Evolutionary conservation across 108 stramenopile species (phyloP), one percentile per base, ranked within the genome.

Genomic region (Discostella stelligeroides): DNA sequence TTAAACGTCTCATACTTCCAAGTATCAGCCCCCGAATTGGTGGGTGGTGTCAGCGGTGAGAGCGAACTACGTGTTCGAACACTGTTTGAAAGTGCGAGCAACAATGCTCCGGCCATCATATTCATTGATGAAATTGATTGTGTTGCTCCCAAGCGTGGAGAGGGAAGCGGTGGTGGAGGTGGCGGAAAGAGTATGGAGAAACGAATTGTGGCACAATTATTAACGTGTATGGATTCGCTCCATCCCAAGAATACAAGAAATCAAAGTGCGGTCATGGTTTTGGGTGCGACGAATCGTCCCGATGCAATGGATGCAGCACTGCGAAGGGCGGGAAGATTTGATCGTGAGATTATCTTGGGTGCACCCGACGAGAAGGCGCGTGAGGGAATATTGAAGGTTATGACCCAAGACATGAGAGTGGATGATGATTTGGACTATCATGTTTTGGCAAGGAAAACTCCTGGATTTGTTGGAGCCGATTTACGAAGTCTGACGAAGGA

Each of bases 81-180:
- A 15, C 66, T 99, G 23, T 99, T 99, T 82, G 82, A 89, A 45
- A 82, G 91, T 8, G 98, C 99, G 24, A 75, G 86, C n/a, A 84
- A 88, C 47, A 76, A 86, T 73, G 97, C 98, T 28, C 98, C 99
- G 0, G 72, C 91, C 20, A 92, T 99, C 8, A 86, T 99, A 15
- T 99, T 99, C 73, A 91, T 99, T 73, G 98, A 99, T 66, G 98
- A 99, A 80, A 81, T 99, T 21, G 99, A 99, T 76, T 95, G 97
- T 20, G 95, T 99, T 66, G 98, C 96, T 38, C 90, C 95, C 60
- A 96, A 92, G 77, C 86, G 99, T 15, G 90, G 82, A 9, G 92
- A 88, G n/a, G 89, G 84, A 23, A 30, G 45, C 17, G 65, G 56
- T 50, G 84, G 84, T 20, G 75, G 75, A 30, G 81, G 82, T 48